Conservation (phyloP, 1,284 basidiomycete genomes). For the Mycena sp. region DNA sequence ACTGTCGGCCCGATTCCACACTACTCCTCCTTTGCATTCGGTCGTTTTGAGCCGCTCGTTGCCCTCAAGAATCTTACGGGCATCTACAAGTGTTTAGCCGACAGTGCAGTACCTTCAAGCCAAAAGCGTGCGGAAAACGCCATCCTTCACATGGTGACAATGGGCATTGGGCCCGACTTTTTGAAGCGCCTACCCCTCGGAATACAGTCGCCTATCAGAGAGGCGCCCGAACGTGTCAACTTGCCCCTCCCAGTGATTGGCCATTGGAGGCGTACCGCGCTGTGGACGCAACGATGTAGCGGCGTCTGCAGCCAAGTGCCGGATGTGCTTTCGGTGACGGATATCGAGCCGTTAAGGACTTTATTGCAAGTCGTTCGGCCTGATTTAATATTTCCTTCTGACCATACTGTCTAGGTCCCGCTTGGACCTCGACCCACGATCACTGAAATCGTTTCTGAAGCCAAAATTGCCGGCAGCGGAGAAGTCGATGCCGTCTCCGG, state of each 20-base stretch:
- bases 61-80: slow-evolving; percentile 59
- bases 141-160: slow-evolving; percentile 66
- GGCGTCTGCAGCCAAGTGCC: slow-evolving; percentile 58
- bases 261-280: slow-evolving; percentile 75
- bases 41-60: slow-evolving; percentile 62
- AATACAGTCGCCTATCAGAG: slow-evolving; percentile 81
- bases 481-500: slow-evolving; percentile 69
- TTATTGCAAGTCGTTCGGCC: slow-evolving; percentile 56
- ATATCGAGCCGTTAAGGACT: slow-evolving; percentile 65
- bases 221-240: slow-evolving; percentile 84
- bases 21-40: slow-evolving; percentile 67
- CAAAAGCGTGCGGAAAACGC: slow-evolving; percentile 73
- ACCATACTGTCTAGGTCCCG: slow-evolving; percentile 48
- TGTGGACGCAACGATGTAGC: slow-evolving; percentile 87
- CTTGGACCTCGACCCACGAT: slow-evolving; percentile 59
- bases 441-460: slow-evolving; percentile 58
- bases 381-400: neutral
- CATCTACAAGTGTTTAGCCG: slow-evolving; percentile 66
- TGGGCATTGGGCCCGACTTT: slow-evolving; percentile 58
- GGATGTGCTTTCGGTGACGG: slow-evolving; percentile 58
- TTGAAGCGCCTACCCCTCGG: slow-evolving; percentile 73
- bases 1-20: slow-evolving; percentile 59
- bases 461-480: slow-evolving; percentile 58
- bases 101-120: slow-evolving; percentile 55
- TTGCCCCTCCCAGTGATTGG: slow-evolving; percentile 81